These are phyloP conservation scores for Salix viminalis DNA, from an alignment of 345 rosid genomes.

Conservation along the genomic window DNA sequence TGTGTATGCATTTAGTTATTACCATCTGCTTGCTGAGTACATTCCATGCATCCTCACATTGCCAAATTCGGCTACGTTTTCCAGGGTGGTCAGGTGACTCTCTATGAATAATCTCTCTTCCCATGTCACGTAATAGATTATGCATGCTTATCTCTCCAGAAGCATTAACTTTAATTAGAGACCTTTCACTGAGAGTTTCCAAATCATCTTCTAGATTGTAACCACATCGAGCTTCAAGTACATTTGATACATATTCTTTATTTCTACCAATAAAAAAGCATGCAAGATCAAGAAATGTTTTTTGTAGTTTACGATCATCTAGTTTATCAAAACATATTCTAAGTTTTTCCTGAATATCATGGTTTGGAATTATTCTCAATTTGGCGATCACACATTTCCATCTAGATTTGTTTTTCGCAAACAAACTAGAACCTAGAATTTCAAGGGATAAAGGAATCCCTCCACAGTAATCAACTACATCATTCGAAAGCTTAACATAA, in stretches of 20 bases:
- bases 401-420: neutral
- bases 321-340: neutral
- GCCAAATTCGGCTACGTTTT: neutral
- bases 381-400: neutral
- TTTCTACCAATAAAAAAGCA: neutral
- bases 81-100: neutral
- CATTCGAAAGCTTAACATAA: neutral
- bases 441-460: constrained; percentile 15
- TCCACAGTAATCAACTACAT: neutral
- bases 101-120: too few species aligned
- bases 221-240: neutral
- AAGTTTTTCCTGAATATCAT: neutral
- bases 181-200: neutral
- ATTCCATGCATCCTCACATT: neutral
- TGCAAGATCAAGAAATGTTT: neutral
- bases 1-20: neutral
- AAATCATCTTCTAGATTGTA: neutral
- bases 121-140: too few species aligned
- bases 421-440: constrained; percentile 7
- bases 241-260: neutral
- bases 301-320: neutral
- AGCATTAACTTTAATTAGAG: neutral
- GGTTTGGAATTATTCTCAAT: neutral
- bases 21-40: neutral
- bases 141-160: too few species aligned